A percentile compares a stretch with the other conserved stretches of the same genome.
Conservation (phyloP, 2,329 filamentous ascomycete genomes). For the Lachnellula arida region DNA sequence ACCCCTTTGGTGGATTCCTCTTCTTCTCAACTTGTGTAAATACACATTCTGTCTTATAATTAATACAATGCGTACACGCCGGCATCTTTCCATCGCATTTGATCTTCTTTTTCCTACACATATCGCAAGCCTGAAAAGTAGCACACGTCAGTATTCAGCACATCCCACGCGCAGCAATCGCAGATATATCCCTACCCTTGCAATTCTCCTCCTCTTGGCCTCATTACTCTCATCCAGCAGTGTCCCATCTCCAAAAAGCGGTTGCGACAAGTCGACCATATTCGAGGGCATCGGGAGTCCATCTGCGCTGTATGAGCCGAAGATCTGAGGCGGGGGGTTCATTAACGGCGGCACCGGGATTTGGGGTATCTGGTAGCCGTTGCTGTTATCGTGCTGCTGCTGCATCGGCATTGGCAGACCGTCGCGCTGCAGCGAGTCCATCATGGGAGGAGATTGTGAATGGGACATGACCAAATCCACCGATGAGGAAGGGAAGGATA, state of each 20-base stretch:
- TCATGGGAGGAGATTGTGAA: no score
- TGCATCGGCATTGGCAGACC: slow-evolving; percentile 20
- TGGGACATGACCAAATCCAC: no score
- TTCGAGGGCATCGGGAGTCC: slow-evolving; percentile 53
- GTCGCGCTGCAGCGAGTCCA: slow-evolving; percentile 1
- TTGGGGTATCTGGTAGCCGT: slow-evolving; percentile 55
- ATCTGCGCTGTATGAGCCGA: slow-evolving; percentile 57
- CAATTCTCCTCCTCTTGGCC: slow-evolving; percentile 59
- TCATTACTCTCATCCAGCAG: slow-evolving; percentile 67
- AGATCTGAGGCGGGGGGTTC: slow-evolving; percentile 66
- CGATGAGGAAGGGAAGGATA: no score
- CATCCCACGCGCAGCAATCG: not conserved
- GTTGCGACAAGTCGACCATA: slow-evolving; percentile 52
- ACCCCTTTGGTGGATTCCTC: slow-evolving; percentile 94
- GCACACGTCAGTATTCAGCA: slow-evolving; percentile 9
- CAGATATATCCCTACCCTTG: slow-evolving; percentile 48
- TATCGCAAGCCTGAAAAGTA: slow-evolving; percentile 47
- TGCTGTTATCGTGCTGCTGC: slow-evolving; percentile 32
- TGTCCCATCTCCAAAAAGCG: slow-evolving; percentile 54
- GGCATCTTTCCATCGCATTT: slow-evolving; percentile 97
- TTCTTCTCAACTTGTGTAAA: slow-evolving; percentile 99
- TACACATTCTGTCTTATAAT: slow-evolving; percentile 96
- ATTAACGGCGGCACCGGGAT: slow-evolving; percentile 56
- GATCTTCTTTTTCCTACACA: slow-evolving; percentile 94
- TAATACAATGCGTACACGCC: slow-evolving; percentile 90